These are phyloP conservation scores for Sungouiozyma intestinalis DNA, from an alignment of 805 yeast species.

Conservation along the genomic window DNA sequence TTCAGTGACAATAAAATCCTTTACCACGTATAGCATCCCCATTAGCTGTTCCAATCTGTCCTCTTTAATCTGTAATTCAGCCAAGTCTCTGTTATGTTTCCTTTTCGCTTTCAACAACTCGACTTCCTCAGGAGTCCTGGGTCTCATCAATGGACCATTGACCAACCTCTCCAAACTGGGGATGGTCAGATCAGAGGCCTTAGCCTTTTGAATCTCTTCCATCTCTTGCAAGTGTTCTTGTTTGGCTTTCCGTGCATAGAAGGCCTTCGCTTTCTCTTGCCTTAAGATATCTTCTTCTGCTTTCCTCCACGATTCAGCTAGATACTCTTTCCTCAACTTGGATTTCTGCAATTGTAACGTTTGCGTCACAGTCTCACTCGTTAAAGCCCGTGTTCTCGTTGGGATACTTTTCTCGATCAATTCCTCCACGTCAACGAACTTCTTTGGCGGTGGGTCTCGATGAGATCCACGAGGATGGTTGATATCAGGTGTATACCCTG, in stretches of 20 bases:
- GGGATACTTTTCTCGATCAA: slow-evolving; percentile 45
- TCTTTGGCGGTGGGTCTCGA: slow-evolving; percentile 44
- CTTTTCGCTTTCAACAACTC: slow-evolving; percentile 49
- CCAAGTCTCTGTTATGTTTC: slow-evolving; percentile 50
- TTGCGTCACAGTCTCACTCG: slow-evolving; percentile 8
- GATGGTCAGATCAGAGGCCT: slow-evolving; percentile 44
- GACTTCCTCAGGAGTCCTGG: slow-evolving; percentile 61
- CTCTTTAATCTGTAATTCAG: slow-evolving; percentile 43
- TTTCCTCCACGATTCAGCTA: slow-evolving; percentile 47
- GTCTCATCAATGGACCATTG: slow-evolving; percentile 60
- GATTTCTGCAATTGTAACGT: slow-evolving; percentile 30
- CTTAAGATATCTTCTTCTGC: slow-evolving; percentile 41
- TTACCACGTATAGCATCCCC: slow-evolving; percentile 61
- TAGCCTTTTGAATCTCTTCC: slow-evolving; percentile 14
- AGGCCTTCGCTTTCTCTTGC: slow-evolving; percentile 11
- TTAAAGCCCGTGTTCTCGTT: slow-evolving; percentile 30
- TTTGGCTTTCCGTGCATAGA: slow-evolving; percentile 22
- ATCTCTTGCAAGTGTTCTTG: slow-evolving; percentile 29
- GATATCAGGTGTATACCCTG: slow-evolving; percentile 62
- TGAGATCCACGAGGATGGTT: slow-evolving; percentile 55
- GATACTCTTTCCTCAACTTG: slow-evolving; percentile 61
- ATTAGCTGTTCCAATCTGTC: slow-evolving; percentile 47
- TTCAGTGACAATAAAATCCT: slow-evolving; percentile 63
- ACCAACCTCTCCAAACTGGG: slow-evolving; percentile 68
- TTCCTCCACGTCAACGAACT: slow-evolving; percentile 48